Evolutionary conservation across 257 asterid species (phyloP), one percentile per base, ranked within the genome.

Genomic region (Eustoma russellianum): DNA sequence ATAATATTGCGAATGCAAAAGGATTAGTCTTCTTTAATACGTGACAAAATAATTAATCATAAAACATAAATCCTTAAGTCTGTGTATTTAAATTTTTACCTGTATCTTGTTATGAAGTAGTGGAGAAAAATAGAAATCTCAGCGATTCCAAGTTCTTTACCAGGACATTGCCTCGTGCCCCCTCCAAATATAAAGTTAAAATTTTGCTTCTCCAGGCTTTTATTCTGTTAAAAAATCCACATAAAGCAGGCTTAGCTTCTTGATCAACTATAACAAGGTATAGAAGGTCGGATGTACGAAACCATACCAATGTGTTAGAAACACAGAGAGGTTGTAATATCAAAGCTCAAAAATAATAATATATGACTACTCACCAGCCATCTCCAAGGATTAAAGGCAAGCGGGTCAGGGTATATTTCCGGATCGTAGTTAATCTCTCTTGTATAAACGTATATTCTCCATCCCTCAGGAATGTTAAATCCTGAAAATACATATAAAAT

Each of bases 121-220:
- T 92, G 99, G 56, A 92, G 99, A 63, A 92, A 92, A 6, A 94
- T 88, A 0, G 95, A 92, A 33, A 92, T 85, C 69, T 92, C 99
- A 11, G 99, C 99, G 65, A 92, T 66, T 14, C 99, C 99, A 56
- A 92, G 97, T 55, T 92, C 99, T 63, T 88, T 92, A 9, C 99
- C 99, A 6, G 99, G 99, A 61, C 99, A 92, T 51, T 83, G 94
- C 60, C 99, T 72, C 6, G 97, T 85, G 15, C 99, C 97, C 5
- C 97, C 99, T 28, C 99, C 97, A 45, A 92, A 92, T 59, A 92
- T 76, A 73, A 92, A 65, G 73, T 83, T 83, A 46, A 75, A 79
- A 73, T 85, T 80, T 62, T 79, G 93, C 61, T 75, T 78, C 67
- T 92, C 99, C 61, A 69, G 68, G 70, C 82, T 73, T 11, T 61